Evolutionary conservation across 2,329 filamentous ascomycete genomes (phyloP).

Genomic region (Exophiala oligosperma): DNA sequence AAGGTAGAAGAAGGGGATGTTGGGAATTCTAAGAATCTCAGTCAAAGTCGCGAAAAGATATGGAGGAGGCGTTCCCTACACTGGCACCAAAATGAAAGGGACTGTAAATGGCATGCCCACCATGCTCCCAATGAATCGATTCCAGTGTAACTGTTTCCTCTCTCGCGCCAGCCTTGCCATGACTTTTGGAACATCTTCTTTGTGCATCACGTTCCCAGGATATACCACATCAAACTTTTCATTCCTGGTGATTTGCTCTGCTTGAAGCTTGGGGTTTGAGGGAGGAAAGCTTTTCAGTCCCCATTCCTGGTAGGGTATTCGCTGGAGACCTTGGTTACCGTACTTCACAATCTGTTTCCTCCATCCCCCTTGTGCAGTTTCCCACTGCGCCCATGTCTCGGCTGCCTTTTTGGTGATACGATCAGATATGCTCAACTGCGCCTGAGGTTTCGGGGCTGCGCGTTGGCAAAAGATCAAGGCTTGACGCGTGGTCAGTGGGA

Average conservation of each 20-base stretch:
- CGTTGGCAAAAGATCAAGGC: conserved; percentile 91
- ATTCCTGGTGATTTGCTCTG: conserved; percentile 62
- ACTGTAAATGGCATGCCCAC: conserved; percentile 78
- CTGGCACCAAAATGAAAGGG: conserved; percentile 78
- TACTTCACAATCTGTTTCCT: conserved; percentile 82
- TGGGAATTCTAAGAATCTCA: conserved; percentile 66
- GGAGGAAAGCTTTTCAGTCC: conserved; percentile 91
- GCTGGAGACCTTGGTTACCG: conserved; percentile 80
- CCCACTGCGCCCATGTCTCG: conserved; percentile 81
- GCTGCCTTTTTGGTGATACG: conserved; percentile 70
- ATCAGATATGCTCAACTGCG: conserved; percentile 64
- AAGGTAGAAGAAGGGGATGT: conserved; percentile 96
- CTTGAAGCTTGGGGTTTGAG: conserved; percentile 65
- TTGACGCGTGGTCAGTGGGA: conserved; percentile 88
- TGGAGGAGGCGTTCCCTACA: conserved; percentile 59
- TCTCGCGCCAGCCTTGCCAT: conserved; percentile 74
- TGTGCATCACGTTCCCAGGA: conserved; percentile 68
- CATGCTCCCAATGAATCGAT: conserved; percentile 76
- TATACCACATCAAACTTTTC: conserved; percentile 74
- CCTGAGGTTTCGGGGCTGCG: conserved; percentile 57
- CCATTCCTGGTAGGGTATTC: conserved; percentile 97
- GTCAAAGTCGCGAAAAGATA: conserved; percentile 11
- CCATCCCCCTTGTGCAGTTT: conserved; percentile 81
- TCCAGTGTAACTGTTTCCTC: conserved; percentile 73
- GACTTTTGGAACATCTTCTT: conserved; percentile 63